phyloP scores from a whole-genome alignment of 768 basidiomycete genomes.

The Suillus placidus region DNA sequence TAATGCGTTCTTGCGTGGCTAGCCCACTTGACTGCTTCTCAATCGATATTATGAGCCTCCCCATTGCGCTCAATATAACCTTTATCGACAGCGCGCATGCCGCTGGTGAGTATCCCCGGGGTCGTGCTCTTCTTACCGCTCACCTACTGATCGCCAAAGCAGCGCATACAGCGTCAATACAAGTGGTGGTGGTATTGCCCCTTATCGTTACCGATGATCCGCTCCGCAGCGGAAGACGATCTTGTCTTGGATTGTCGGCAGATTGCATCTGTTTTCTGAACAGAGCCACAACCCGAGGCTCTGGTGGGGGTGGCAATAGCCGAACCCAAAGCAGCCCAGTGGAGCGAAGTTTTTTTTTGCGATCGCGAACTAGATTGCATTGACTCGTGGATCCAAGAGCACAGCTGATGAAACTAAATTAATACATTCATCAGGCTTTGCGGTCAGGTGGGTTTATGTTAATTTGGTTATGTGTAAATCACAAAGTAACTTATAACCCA shows the following conservation, averaged over 20 bases:
- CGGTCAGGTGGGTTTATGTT: constrained; percentile 1
- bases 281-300: background rate
- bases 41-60: background rate
- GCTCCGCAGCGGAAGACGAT: background rate
- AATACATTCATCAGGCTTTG: background rate
- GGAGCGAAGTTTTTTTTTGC: constrained; percentile 1
- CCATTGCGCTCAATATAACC: background rate
- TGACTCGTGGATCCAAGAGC: background rate
- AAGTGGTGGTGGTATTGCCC: background rate
- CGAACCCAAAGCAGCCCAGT: background rate
- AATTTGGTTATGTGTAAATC: background rate
- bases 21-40: background rate
- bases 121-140: background rate
- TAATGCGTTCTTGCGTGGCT: background rate
- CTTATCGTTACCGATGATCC: constrained; percentile 2
- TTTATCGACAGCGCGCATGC: background rate
- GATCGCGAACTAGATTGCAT: background rate
- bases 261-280: background rate
- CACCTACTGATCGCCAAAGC: background rate
- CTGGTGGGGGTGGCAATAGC: background rate
- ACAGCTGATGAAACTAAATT: constrained; percentile 4
- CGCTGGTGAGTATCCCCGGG: background rate
- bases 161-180: background rate
- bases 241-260: background rate
- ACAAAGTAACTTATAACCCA: background rate